Percentiles rank a stretch among this genome's conserved stretches.
Conservation (phyloP, 108 stramenopile genomes). For the Seminavis robusta region DNA sequence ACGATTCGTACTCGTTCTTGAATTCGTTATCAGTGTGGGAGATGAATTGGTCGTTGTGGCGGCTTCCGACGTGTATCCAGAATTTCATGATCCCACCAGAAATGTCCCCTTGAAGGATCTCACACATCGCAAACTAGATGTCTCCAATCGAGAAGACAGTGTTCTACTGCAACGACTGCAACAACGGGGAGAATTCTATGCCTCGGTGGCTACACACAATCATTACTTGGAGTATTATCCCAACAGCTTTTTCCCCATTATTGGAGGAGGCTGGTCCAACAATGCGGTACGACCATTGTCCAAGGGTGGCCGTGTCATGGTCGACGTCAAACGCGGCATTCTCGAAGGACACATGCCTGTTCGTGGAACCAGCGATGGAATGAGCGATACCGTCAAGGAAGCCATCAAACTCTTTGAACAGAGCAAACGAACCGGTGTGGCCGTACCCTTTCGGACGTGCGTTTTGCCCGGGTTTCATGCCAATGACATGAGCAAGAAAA, state of each 20-base stretch:
- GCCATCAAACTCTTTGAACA: slow-evolving; percentile 70
- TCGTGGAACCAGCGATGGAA: slow-evolving; percentile 49
- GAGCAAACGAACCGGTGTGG: slow-evolving; percentile 58
- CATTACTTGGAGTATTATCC: slow-evolving; percentile 65
- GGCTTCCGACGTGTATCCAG: slow-evolving; percentile 57
- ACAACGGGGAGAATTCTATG: slow-evolving; percentile 64
- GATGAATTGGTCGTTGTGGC: slow-evolving; percentile 67
- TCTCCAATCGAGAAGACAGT: slow-evolving; percentile 27
- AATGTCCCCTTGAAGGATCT: slow-evolving; percentile 47
- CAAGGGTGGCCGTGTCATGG: slow-evolving; percentile 67
- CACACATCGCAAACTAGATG: slow-evolving; percentile 47
- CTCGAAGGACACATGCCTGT: slow-evolving; percentile 60
- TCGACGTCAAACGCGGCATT: slow-evolving; percentile 52
- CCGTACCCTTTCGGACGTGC: slow-evolving; percentile 61
- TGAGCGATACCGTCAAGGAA: slow-evolving; percentile 63
- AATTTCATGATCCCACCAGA: slow-evolving; percentile 55
- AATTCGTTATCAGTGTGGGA: slow-evolving; percentile 59
- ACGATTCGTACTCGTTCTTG: slow-evolving; percentile 48
- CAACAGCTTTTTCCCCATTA: slow-evolving; percentile 61
- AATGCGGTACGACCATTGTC: slow-evolving; percentile 59
- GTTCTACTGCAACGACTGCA: slow-evolving; percentile 42
- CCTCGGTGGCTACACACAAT: slow-evolving; percentile 54
- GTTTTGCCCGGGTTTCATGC: slow-evolving; percentile 45
- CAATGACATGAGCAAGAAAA: slow-evolving; percentile 2
- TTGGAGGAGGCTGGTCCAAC: slow-evolving; percentile 55